phyloP scores from a whole-genome alignment of 169 alveolate species.

The Cryptosporidium ubiquitum region DNA sequence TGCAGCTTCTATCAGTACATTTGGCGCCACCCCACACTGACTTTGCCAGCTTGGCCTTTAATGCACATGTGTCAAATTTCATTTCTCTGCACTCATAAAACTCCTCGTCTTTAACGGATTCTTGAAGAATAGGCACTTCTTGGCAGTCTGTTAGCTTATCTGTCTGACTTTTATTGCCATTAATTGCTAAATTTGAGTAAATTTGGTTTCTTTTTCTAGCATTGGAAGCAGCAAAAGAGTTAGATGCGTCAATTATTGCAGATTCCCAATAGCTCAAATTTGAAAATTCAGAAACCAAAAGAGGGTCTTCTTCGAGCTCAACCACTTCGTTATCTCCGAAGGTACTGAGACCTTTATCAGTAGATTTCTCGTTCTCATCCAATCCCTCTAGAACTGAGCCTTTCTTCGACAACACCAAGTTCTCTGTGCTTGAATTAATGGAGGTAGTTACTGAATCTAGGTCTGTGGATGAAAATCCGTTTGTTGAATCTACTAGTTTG shows the following conservation, averaged over 20 bases:
- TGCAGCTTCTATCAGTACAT: slow-evolving; percentile 7
- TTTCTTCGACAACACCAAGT: neutral
- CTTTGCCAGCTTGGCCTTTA: slow-evolving; percentile 39
- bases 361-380: neutral
- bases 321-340: neutral
- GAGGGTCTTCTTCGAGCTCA: slow-evolving; percentile 1
- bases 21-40: slow-evolving; percentile 8
- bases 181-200: neutral
- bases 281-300: slow-evolving; percentile 12
- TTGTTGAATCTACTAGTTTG: neutral
- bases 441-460: slow-evolving; percentile 56
- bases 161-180: neutral
- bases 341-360: neutral
- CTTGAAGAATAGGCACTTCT: neutral
- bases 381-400: slow-evolving; percentile 5
- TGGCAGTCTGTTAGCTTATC: neutral
- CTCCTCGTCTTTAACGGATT: slow-evolving; percentile 17
- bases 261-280: slow-evolving; percentile 43
- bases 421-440: slow-evolving; percentile 49
- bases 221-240: slow-evolving; percentile 2
- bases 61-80: neutral
- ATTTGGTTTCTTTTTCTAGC: neutral
- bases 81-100: slow-evolving; percentile 50
- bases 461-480: slow-evolving; percentile 64
- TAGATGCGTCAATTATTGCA: neutral